Evolutionary conservation across 2,329 filamentous ascomycete genomes (phyloP), one percentile per base, ranked within the genome.

Genomic region (Fusarium domesticum): DNA sequence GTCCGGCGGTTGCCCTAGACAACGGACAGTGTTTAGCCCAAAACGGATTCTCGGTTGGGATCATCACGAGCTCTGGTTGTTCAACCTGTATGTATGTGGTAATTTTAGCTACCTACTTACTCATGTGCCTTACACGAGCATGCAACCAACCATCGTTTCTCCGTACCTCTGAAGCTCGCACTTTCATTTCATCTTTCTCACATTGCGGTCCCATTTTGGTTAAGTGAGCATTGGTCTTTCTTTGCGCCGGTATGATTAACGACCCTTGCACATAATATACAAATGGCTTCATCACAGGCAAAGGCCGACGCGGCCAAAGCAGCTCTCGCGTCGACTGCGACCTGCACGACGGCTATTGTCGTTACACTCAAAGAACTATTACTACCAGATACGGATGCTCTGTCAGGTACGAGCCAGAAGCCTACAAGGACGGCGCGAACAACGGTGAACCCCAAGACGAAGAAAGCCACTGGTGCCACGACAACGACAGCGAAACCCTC

Each of bases 301-400:
- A 71, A 72, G 55, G 62, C 61, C 57, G 73, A 76, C 49, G 70
- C 75, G 48, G 73, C 80, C 58, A 81, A 80, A 59, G 67, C 69
- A 48, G 77, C 77, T 33, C 66, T 81, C 51, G 67, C 74, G 49
- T 77, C 74, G 42, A 70, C 71, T 11, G 65, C 74, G 36, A 80
- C 72, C 54, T 83, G 78, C 64, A 78, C 77, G 34, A 64, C 73
- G 17, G 61, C 72, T 3, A 74, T 70, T 20, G 72, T 74, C 25
- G 72, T 74, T 18, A 62, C 65, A 2, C 60, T 77, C 45, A 76
- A 74, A 56, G 72, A 76, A 41, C 63, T 77, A 17, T 64, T 77
- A 6, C 62, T 66, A 14, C 53, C 59, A 23, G 69, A 70, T 10
- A 14, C 57, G 41, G 65, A 67, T 35, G 39, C 40, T 28, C 37